A percentile compares a stretch with the other conserved stretches of the same genome.
phyloP scores from a whole-genome alignment of 768 basidiomycete genomes.

The Russula emetica region DNA sequence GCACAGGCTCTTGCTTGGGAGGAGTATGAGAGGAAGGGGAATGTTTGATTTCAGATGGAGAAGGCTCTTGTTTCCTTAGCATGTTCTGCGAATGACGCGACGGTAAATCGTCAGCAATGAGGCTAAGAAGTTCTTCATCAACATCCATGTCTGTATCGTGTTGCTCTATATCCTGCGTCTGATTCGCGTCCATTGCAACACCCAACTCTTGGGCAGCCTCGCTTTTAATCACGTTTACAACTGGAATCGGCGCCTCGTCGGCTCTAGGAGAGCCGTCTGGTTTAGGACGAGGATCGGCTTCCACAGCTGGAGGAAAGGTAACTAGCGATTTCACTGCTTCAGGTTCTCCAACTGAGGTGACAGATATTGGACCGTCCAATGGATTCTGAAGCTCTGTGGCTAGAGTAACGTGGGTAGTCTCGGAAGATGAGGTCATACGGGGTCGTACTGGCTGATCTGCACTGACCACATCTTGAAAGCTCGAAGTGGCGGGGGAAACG shows the following conservation, averaged over 20 bases:
- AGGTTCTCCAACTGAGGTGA: background rate
- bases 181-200: slow-evolving; percentile 1
- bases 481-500: slow-evolving; percentile 1
- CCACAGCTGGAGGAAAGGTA: background rate
- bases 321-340: background rate
- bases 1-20: slow-evolving; percentile 9
- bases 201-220: slow-evolving; percentile 8
- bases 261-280: background rate
- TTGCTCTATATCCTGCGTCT: slow-evolving; percentile 1
- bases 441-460: background rate
- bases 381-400: background rate
- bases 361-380: background rate
- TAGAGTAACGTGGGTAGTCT: background rate
- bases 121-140: slow-evolving; percentile 61
- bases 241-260: background rate
- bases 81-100: slow-evolving; percentile 22
- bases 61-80: slow-evolving; percentile 13
- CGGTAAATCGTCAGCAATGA: slow-evolving; percentile 47
- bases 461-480: background rate
- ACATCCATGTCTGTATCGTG: slow-evolving; percentile 51
- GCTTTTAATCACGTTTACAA: slow-evolving; percentile 3
- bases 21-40: slow-evolving; percentile 1
- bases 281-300: background rate
- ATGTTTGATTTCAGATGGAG: slow-evolving; percentile 5
- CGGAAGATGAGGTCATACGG: background rate